Percentiles rank a stretch among this genome's conserved stretches.
Conservation (phyloP, 495 filamentous ascomycete species). For the Penicillium alfredii region DNA sequence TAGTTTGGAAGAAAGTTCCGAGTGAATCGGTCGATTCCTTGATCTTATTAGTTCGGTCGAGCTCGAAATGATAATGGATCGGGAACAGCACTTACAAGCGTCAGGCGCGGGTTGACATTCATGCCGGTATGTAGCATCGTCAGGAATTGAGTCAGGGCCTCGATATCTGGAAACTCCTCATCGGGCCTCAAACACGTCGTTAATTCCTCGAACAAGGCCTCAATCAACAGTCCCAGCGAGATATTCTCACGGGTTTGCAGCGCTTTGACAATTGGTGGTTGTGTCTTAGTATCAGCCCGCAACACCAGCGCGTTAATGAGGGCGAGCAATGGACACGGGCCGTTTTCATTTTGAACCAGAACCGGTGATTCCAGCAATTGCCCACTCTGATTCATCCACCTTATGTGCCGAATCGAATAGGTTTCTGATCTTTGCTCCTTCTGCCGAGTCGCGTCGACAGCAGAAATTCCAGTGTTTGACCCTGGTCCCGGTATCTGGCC, state of each 20-base stretch:
- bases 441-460: constrained; percentile 33
- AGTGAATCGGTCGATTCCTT: constrained; percentile 42
- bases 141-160: constrained; percentile 80
- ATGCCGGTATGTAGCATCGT: constrained; percentile 90
- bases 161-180: constrained; percentile 72
- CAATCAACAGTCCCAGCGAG: constrained; percentile 74
- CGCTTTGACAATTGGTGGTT: constrained; percentile 69
- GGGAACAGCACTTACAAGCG: constrained; percentile 42
- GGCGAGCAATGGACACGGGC: constrained; percentile 87
- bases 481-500: constrained; percentile 1
- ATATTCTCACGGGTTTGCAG: constrained; percentile 79
- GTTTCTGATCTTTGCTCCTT: constrained; percentile 52
- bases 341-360: constrained; percentile 86
- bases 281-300: constrained; percentile 56
- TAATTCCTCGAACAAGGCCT: constrained; percentile 86
- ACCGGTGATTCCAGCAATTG: constrained; percentile 61
- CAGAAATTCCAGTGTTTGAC: constrained; percentile 16
- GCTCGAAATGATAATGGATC: too few species aligned
- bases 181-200: constrained; percentile 56
- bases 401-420: constrained; percentile 65
- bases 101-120: constrained; percentile 93
- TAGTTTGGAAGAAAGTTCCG: constrained; percentile 75
- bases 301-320: constrained; percentile 88
- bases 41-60: too few species aligned
- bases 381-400: constrained; percentile 48